A percentile compares a stretch with the other conserved stretches of the same genome.
Evolutionary conservation across 2,329 filamentous ascomycete species (phyloP).

Genomic region (Talaromyces piceae): DNA sequence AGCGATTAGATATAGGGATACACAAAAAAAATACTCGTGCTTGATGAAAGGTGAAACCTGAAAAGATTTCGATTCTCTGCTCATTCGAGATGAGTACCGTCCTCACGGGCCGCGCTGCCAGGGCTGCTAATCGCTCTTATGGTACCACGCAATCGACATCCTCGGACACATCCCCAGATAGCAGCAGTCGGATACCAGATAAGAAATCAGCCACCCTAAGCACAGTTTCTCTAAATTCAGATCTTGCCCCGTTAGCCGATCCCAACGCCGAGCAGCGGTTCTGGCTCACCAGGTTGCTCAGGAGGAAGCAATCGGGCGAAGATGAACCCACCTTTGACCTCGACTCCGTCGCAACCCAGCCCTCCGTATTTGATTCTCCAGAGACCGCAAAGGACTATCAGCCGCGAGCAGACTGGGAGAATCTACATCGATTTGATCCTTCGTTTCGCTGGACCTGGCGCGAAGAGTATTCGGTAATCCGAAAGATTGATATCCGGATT

Average conservation of each 20-base stretch:
- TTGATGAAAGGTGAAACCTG: background rate
- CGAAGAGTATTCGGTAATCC: constrained; percentile 34
- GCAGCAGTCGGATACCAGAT: background rate
- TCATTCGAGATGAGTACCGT: background rate
- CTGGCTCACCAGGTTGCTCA: background rate
- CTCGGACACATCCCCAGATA: background rate
- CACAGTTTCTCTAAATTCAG: background rate
- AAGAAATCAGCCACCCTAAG: background rate
- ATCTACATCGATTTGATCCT: constrained; percentile 42
- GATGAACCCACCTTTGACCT: background rate
- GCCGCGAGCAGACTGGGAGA: constrained; percentile 38
- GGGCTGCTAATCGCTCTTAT: background rate
- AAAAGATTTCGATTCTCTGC: background rate
- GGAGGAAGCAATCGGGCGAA: background rate
- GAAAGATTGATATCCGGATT: constrained; percentile 16
- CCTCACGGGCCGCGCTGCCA: background rate
- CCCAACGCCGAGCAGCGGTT: background rate
- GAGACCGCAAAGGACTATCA: constrained; percentile 22
- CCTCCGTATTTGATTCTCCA: constrained; percentile 5
- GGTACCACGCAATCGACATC: background rate
- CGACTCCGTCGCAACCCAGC: background rate
- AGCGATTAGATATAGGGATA: background rate
- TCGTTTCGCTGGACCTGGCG: constrained; percentile 36
- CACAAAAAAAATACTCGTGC: background rate
- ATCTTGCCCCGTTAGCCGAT: background rate